phyloP scores from a whole-genome alignment of 2,329 filamentous ascomycete genomes.

The Fusarium sp. region DNA sequence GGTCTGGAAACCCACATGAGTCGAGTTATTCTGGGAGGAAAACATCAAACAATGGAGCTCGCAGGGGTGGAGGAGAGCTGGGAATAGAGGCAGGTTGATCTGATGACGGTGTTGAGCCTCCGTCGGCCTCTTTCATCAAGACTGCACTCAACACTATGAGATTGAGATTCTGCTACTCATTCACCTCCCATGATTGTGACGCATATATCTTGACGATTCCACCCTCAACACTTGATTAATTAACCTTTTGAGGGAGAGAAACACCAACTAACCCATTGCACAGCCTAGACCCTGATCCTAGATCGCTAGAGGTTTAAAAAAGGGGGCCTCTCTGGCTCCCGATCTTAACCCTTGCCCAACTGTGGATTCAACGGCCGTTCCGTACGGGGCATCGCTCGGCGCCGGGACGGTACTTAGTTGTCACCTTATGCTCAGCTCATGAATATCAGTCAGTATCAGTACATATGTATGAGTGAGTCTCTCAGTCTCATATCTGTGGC shows the following conservation, averaged over 20 bases:
- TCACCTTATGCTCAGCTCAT: conserved; percentile 38
- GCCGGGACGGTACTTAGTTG: conserved; percentile 40
- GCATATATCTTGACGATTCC: background rate
- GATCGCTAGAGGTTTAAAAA: conserved; percentile 3
- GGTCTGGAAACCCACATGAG: conserved; percentile 10
- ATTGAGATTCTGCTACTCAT: background rate
- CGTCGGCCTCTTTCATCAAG: background rate
- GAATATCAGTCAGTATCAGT: background rate
- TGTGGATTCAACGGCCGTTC: conserved; percentile 31
- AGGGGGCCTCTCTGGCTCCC: conserved; percentile 9
- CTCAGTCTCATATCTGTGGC: conserved; percentile 1
- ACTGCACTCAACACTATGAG: background rate
- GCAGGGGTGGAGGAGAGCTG: conserved; percentile 1
- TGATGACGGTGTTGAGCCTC: conserved; percentile 25
- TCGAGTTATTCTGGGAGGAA: conserved; percentile 16
- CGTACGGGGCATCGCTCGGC: conserved; percentile 35
- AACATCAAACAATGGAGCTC: conserved; percentile 26
- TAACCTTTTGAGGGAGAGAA: background rate
- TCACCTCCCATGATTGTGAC: background rate
- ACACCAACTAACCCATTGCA: background rate
- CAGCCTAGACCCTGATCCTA: background rate
- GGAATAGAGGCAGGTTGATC: conserved; percentile 21
- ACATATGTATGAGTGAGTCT: background rate
- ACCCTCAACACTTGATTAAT: background rate
- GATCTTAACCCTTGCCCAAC: conserved; percentile 8